Evolutionary conservation across 768 basidiomycete species (phyloP), one percentile per base, ranked within the genome.

Genomic region (Serendipita vermifera): DNA sequence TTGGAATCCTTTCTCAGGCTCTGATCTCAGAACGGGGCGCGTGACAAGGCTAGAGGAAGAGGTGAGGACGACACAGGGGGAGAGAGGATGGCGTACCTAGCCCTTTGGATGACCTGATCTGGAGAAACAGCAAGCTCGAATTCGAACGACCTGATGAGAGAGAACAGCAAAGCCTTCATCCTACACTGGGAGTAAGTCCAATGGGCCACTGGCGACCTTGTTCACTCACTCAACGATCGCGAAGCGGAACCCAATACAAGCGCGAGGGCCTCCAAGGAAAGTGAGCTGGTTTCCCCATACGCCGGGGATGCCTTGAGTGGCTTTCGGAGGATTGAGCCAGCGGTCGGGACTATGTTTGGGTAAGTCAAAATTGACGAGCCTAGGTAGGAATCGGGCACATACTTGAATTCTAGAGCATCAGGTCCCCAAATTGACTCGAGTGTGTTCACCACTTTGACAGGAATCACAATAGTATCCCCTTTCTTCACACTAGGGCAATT

Each of bases 391-490:
- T 20, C 15, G 7, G 27, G 9, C 20, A 43, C 55, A 20, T 17
- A 59, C 26, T 64, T 53, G 62, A 72, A 74, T 24, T 63, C 57
- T 31, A 66, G 58, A 1, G 72, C 69, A 55, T 72, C 68, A 2
- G 62, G 59, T 0, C 72, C 72, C 65, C 70, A 74, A 1, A 70
- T 60, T 3, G 40, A 39, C 35, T 54, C 54, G 29, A 59, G 60
- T 3, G 64, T 58, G 53, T 73, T 70, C 60, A 68, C 61, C 0
- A 65, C 59, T 1, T 60, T 31, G 17, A 64, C 60, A 11, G 64
- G 61, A 32, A 70, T 60, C 24, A 71, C 64, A 55, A 70, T 63
- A 4, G 36, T n/a, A 39, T 56, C 59, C 17, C 56, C 59, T 32
- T 54, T 58, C 17, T 29, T 35, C 7, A 55, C 22, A n/a, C 55